A percentile compares a stretch with the other conserved stretches of the same genome.
These are phyloP conservation scores for Salicornia ramosissima DNA, from an alignment of 148 eudicot species.

Conservation along the genomic window DNA sequence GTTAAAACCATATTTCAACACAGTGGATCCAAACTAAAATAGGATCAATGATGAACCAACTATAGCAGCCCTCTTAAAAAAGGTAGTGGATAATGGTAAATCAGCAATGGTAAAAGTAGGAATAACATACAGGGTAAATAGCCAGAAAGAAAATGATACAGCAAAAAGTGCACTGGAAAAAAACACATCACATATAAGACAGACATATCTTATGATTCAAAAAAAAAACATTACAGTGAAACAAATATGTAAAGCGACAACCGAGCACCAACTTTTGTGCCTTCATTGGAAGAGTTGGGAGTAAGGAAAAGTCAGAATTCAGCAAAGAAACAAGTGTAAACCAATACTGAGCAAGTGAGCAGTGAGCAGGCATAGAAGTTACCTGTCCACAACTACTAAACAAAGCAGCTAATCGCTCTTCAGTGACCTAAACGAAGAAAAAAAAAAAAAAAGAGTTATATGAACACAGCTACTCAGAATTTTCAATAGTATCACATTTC, in stretches of 20 bases:
- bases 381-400: slow-evolving; percentile 80
- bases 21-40: neutral
- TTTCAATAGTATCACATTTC: neutral
- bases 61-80: neutral
- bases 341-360: neutral
- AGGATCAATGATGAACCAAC: neutral
- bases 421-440: slow-evolving; percentile 57
- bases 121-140: neutral
- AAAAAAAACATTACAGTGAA: neutral
- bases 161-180: neutral
- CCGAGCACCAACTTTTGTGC: neutral
- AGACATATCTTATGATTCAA: neutral
- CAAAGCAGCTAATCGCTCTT: slow-evolving; percentile 84
- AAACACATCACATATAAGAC: no score
- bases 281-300: neutral
- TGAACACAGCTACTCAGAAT: slow-evolving; percentile 5
- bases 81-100: neutral
- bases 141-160: neutral
- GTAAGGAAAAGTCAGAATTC: neutral
- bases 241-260: neutral
- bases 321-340: neutral
- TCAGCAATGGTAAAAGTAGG: neutral
- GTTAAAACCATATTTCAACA: neutral
- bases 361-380: slow-evolving; percentile 17
- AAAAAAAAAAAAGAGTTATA: slow-evolving; percentile 14